Base-by-base conservation (phyloP, 2,329 filamentous ascomycete species). In the Claviceps sp. region DNA sequence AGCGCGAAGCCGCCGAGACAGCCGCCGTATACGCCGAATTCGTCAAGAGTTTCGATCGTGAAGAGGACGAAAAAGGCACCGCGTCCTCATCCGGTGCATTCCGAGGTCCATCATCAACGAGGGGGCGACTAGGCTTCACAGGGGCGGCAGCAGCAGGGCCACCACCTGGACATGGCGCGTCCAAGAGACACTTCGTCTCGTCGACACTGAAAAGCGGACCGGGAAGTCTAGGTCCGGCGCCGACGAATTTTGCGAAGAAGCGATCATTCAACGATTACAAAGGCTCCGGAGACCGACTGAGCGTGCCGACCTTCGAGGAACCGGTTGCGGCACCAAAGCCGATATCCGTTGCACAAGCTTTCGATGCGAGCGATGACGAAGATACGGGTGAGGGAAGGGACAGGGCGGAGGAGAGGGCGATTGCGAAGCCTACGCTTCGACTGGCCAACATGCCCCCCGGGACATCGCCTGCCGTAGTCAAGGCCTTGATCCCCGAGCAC, bases 1-100 rank as follows among this genome's bases (percentile, higher is more conserved):
- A 80, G 59, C 80, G 88, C 58, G 90, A 95, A 67, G 85, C 85
- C 61, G 88, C 85, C 58, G 90, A 95, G 69, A 94, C 87, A 6
- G 87, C 86, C 22, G 89, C 88, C 24, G 88, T 89, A 1, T 87
- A 90, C 66, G 82, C 89, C 59, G 88, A 91, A 58, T 95, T 95
- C 59, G 81, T 93, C 52, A 91, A 91, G 68, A 89, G 78, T 52
- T 87, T 87, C 60, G 82, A 82, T 45, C 73, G 77, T 55, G 80
- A 83, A 40, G 77, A 78, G 26, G 73, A 76, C 42, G 66, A 72
- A 54, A 42, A 39, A 39, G 26, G 34, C 4, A 34, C 17, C 40
- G 41, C 47, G 39, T n/a, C 40, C 11, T 5, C 19, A 8, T 39
- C 44, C 3, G 40, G 50, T 37, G 40, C 26, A 43, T 65, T 65